Base-by-base conservation (phyloP, 108 stramenopile genomes). In the Cyclotella atomus region DNA sequence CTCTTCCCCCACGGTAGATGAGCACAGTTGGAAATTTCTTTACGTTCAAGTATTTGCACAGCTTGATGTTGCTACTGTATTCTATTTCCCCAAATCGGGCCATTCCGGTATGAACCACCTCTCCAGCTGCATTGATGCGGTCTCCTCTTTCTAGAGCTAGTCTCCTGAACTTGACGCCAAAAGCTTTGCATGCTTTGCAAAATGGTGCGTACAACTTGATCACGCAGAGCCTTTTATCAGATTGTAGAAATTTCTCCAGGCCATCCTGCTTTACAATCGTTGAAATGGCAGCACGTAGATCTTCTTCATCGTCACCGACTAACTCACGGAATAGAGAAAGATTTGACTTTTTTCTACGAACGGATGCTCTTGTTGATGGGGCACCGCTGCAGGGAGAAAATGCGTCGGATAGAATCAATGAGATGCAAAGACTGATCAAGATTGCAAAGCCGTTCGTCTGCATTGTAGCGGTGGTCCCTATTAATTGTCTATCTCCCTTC, bases 51-150 rank as follows among this genome's bases (percentile, higher is more conserved):
- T 76, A 25, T 65, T 77, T 75, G 43, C 88, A 87, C 17, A 91
- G 64, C 21, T 72, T 68, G 10, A 65, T 68, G 62, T 85, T 87
- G 36, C 74, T 60, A 36, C 87, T 83, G 49, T 75, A 88, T 44
- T 91, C 90, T n/a, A 91, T 71, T 55, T 87, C 81, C 1, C 77
- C 90, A 61, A 91, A 79, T 14, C 90, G 84, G 33, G 82, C 72
- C 32, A 76, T 67, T 4, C 88, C 88, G 23, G 49, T 24, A 14
- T 50, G 43, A 8, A 80, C 36, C 24, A 89, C 54, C 10, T 60
- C 59, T 52, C 77, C 70, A 17, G 53, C 59, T 12, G 75, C 56
- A 66, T 79, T 79, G 25, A 67, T 60, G 3, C 65, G 57, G 63
- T 79, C 77, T 1, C 77, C 77, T 59, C 49, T 71, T 45, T 67